Evolutionary conservation across 441 rosid species (phyloP).

Genomic region (Gossypium lobatum): DNA sequence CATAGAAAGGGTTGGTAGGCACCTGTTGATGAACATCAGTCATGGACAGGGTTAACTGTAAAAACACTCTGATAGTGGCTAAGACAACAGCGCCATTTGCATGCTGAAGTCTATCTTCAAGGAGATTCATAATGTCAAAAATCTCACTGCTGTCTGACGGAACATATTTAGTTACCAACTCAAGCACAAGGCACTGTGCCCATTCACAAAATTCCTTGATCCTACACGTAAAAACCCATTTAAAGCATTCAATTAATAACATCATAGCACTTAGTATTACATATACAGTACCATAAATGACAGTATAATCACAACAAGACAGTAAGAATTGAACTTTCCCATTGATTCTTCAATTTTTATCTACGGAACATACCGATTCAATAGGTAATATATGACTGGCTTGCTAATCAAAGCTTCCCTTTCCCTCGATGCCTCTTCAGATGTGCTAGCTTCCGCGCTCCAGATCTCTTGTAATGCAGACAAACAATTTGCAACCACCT

Average conservation of each 20-base stretch:
- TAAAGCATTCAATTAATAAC: slow-evolving; percentile 3
- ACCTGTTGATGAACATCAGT: slow-evolving; percentile 98
- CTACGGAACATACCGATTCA: slow-evolving; percentile 58
- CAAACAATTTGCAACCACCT: slow-evolving; percentile 94
- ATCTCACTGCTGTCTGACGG: slow-evolving; percentile 85
- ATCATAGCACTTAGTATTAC: neutral
- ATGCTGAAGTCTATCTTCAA: slow-evolving; percentile 99
- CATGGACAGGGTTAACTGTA: slow-evolving; percentile 89
- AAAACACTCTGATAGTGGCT: slow-evolving; percentile 79
- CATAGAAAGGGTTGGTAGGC: slow-evolving; percentile 8
- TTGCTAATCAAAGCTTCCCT: slow-evolving; percentile 79
- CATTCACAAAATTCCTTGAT: slow-evolving; percentile 91
- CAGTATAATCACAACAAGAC: neutral
- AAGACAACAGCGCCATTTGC: slow-evolving; percentile 99
- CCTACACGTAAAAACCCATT: slow-evolving; percentile 42
- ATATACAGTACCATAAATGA: neutral
- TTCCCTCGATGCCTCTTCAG: slow-evolving; percentile 85
- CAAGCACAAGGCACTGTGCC: slow-evolving; percentile 97
- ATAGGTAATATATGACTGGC: slow-evolving; percentile 55
- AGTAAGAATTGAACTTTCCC: neutral
- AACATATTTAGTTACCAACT: slow-evolving; percentile 79
- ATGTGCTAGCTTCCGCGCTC: slow-evolving; percentile 75
- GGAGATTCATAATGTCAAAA: slow-evolving; percentile 97
- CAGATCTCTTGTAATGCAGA: slow-evolving; percentile 91
- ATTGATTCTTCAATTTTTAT: neutral